Evolutionary conservation across 2,329 filamentous ascomycete species (phyloP), one percentile per base, ranked within the genome.

Genomic region (Fusarium devonianum): DNA sequence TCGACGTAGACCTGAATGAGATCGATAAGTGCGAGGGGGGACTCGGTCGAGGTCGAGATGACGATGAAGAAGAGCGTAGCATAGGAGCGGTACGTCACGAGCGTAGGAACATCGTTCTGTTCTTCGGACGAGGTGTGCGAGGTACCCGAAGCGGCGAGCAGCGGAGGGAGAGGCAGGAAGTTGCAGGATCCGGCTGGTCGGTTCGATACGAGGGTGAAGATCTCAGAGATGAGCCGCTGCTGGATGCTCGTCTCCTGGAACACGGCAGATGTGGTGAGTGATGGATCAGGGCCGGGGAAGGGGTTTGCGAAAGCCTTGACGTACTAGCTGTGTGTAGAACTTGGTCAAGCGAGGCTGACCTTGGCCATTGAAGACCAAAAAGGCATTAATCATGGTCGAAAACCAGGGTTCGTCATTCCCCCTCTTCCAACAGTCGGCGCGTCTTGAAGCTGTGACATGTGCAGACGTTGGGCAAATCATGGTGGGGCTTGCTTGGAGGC

Each of bases 1-100:
- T 99, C 94, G 57, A 99, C 94, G 67, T 97, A 99, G 52, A 99
- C 94, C 74, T 99, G 94, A 60, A 99, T 97, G 44, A 99, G 78
- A 72, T 99, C 94, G 55, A 99, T 92, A 17, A 99, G 82, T 1
- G 94, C 94, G 3, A 99, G 87, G 1, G 94, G 94, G 1, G 91
- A 96, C 74, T 99, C 94, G 50, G 94, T 97, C 5, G 92, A 91
- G 4, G 95, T 99, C 25, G 89, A 94, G 67, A 99, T 99, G 70
- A 99, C 80, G 73, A 99, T 99, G 78, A 99, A 99, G 76, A 95
- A 97, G 54, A 99, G 88, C 0, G 94, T 99, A 8, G 94, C 94
- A 70, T 97, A 99, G 80, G 96, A 90, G 49, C 94, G 91, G 80
- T 99, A 99, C 7, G 94, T 97, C 34, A 99, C 92, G 52, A 97